A percentile compares a stretch with the other conserved stretches of the same genome.
These are phyloP conservation scores for Pichia scutulata DNA, from an alignment of 805 yeast species.

Conservation along the genomic window DNA sequence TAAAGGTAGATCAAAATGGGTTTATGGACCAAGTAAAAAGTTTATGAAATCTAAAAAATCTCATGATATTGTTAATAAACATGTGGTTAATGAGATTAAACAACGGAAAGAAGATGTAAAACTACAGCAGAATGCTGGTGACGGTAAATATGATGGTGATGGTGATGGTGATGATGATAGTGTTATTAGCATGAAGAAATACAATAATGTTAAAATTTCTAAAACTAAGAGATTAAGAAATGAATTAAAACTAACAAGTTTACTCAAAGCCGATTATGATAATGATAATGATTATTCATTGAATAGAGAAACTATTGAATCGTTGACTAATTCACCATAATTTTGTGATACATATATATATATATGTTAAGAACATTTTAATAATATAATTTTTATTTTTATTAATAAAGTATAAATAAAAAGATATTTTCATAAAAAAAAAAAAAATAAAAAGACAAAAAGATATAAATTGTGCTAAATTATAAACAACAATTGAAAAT, in stretches of 20 bases:
- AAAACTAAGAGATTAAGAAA: slow-evolving; percentile 2
- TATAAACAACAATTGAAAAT: neutral
- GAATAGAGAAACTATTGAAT: slow-evolving; percentile 7
- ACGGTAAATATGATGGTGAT: neutral
- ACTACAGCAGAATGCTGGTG: slow-evolving; percentile 24
- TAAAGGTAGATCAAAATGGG: slow-evolving; percentile 13
- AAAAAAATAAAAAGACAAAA: neutral
- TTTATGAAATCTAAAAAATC: slow-evolving; percentile 17
- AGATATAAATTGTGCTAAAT: neutral
- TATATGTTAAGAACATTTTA: no score
- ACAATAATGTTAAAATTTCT: slow-evolving; percentile 1
- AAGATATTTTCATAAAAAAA: neutral
- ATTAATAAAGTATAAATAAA: neutral
- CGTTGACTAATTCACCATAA: slow-evolving; percentile 3
- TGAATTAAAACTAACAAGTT: slow-evolving; percentile 13
- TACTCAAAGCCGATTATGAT: slow-evolving; percentile 10
- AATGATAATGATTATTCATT: neutral
- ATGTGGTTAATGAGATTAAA: slow-evolving; percentile 1
- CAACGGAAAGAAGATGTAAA: slow-evolving; percentile 9
- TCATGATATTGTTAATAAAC: slow-evolving; percentile 1
- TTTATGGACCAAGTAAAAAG: slow-evolving; percentile 21
- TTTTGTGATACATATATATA: no score
- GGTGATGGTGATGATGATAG: slow-evolving; percentile 16
- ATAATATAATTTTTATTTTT: neutral
- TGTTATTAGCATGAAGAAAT: slow-evolving; percentile 2